These are phyloP conservation scores for Boechera retrofracta DNA, from an alignment of 345 rosid genomes.

Conservation along the genomic window DNA sequence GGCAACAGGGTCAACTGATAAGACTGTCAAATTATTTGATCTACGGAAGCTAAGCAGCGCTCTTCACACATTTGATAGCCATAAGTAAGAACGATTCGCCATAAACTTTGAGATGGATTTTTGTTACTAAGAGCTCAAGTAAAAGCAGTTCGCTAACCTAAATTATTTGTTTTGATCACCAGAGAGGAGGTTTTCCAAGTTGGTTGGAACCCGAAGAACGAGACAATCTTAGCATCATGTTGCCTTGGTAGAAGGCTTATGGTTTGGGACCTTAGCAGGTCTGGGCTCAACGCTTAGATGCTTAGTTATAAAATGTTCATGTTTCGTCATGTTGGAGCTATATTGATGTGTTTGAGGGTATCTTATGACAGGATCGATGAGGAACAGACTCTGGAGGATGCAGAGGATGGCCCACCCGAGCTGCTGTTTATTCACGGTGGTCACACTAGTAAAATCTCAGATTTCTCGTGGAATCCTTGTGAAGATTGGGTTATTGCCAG, in stretches of 20 bases:
- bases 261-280: constrained; percentile 99
- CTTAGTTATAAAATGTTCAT: constrained; percentile 16
- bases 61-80: constrained; percentile 93
- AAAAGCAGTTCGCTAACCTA: background rate
- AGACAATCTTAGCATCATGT: constrained; percentile 97
- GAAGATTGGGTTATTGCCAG: constrained; percentile 98
- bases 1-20: constrained; percentile 98
- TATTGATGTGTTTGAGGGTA: constrained; percentile 24
- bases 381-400: constrained; percentile 82
- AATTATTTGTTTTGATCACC: constrained; percentile 39
- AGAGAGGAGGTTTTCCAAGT: constrained; percentile 99
- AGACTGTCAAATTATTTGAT: constrained; percentile 94
- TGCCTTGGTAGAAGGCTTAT: constrained; percentile 99
- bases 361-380: constrained; percentile 64
- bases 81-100: constrained; percentile 63
- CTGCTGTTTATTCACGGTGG: constrained; percentile 98
- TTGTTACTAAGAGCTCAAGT: constrained; percentile 20
- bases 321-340: background rate
- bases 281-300: constrained; percentile 20
- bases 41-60: constrained; percentile 82
- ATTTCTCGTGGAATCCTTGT: constrained; percentile 99
- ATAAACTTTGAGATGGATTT: background rate
- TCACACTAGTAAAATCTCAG: constrained; percentile 97
- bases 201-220: constrained; percentile 98
- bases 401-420: constrained; percentile 99